phyloP scores from a whole-genome alignment of 1,284 basidiomycete genomes.

The Malassezia equina region DNA sequence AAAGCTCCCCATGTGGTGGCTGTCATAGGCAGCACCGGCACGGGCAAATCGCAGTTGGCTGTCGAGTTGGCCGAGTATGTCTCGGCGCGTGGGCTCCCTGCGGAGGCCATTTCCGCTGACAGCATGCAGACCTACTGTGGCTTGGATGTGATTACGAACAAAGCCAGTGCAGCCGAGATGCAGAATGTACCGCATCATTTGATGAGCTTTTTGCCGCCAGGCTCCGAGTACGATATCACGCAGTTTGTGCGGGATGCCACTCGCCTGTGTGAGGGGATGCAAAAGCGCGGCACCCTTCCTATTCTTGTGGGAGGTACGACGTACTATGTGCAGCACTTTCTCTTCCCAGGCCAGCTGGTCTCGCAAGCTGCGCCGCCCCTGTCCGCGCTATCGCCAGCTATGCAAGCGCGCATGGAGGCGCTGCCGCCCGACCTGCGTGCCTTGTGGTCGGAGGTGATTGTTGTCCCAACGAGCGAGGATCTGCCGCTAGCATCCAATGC shows the following conservation, averaged over 20 bases:
- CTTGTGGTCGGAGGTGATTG: conserved; percentile 2
- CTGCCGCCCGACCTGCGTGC: background rate
- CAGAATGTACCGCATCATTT: conserved; percentile 75
- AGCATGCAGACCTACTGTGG: conserved; percentile 97
- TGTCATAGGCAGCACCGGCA: conserved; percentile 88
- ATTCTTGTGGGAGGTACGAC: conserved; percentile 89
- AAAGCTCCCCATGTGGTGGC: conserved; percentile 52
- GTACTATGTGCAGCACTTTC: conserved; percentile 90
- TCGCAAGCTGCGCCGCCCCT: conserved; percentile 4
- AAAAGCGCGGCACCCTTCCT: conserved; percentile 57
- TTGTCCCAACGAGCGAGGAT: background rate
- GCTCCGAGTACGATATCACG: conserved; percentile 64
- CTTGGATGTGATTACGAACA: conserved; percentile 89
- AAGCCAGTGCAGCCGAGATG: conserved; percentile 67
- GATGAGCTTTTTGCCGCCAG: conserved; percentile 74
- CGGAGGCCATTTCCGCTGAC: conserved; percentile 78
- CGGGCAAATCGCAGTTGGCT: conserved; percentile 87
- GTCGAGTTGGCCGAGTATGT: conserved; percentile 65
- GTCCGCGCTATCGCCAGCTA: background rate
- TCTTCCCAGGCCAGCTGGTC: conserved; percentile 49
- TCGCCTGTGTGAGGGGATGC: conserved; percentile 56
- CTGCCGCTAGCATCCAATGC: background rate
- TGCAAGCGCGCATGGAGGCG: background rate
- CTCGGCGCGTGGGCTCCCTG: conserved; percentile 16
- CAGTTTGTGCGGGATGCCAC: conserved; percentile 47